phyloP scores from a whole-genome alignment of 2,329 filamentous ascomycete species.

The Didymella pomorum region DNA sequence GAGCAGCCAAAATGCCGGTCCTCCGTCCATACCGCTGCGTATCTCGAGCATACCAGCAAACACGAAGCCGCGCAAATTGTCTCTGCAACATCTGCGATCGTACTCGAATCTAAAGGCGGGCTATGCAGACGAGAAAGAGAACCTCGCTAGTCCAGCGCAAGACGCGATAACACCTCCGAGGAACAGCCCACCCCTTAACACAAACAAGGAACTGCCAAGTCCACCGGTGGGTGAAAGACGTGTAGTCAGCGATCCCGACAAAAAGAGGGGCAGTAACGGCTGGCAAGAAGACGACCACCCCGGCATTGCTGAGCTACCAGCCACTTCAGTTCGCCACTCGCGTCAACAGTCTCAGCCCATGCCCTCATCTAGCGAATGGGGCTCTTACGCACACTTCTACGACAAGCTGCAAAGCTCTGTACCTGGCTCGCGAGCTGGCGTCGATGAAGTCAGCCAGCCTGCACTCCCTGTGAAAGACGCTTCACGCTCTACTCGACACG shows the following conservation, averaged over 20 bases:
- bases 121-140: conserved; percentile 29
- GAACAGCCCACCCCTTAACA: conserved; percentile 33
- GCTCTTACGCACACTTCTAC: conserved; percentile 15
- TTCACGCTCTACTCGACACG: neutral
- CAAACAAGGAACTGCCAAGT: conserved; percentile 45
- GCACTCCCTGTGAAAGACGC: neutral
- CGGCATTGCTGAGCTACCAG: conserved; percentile 32
- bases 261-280: conserved; percentile 12
- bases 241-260: conserved; percentile 26
- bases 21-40: conserved; percentile 45
- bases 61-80: conserved; percentile 44
- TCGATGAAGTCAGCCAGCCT: neutral
- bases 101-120: conserved; percentile 19
- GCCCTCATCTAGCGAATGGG: conserved; percentile 22
- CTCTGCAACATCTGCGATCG: conserved; percentile 34
- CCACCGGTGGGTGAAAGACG: conserved; percentile 33
- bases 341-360: conserved; percentile 43
- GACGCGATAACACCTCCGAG: conserved; percentile 18
- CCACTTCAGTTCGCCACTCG: conserved; percentile 43
- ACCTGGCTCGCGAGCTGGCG: neutral
- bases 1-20: conserved; percentile 25
- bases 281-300: conserved; percentile 26
- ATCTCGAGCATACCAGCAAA: conserved; percentile 47
- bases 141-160: conserved; percentile 9
- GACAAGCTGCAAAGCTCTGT: conserved; percentile 15